Evolutionary conservation across 768 basidiomycete genomes (phyloP), one percentile per base, ranked within the genome.

Genomic region (Fomitopsis pulvina): DNA sequence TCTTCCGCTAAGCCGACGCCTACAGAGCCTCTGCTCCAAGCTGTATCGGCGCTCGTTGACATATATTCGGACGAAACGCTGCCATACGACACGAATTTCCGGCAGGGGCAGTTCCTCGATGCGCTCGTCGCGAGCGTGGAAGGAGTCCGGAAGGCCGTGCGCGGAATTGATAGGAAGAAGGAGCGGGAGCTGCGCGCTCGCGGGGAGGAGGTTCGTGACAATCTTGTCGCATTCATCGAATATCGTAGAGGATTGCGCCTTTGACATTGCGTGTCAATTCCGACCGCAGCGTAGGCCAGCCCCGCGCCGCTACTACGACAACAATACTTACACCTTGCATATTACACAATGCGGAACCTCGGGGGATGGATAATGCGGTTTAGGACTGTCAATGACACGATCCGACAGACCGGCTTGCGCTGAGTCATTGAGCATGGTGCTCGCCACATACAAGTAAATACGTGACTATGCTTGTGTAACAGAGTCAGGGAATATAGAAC

Each of bases 41-140:
- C 81, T 1, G 72, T 78, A 8, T 91, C 92, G 12, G 87, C 87
- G 22, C 71, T 96, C 40, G 88, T 96, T 51, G 93, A 96, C 63
- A 90, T 95, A 45, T 97, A 87, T 64, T 90, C 92, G 3, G 93
- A 97, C 67, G 93, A 97, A 66, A 74, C 67, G 7, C 65, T 80
- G 47, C 76, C 84, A 0, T 92, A 88, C 61, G 93, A 97, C 62
- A 61, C 80, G 50, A 90, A 90, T 63, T 93, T 92, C 71, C 76
- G 80, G 38, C 69, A 82, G 49, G 79, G 79, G 0, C 63, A 67
- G 12, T 87, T 77, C 60, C 66, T 86, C 0, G 73, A 72, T 16
- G 69, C 68, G 45, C 74, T 92, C 5, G 68, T 66, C 12, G 73
- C 69, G n/a, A 77, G 79, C 45, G 71, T 86, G 9, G 84, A 83